These are phyloP conservation scores for Cymbomonas tetramitiformis DNA, from an alignment of 139 green algal genomes.

Conservation along the genomic window DNA sequence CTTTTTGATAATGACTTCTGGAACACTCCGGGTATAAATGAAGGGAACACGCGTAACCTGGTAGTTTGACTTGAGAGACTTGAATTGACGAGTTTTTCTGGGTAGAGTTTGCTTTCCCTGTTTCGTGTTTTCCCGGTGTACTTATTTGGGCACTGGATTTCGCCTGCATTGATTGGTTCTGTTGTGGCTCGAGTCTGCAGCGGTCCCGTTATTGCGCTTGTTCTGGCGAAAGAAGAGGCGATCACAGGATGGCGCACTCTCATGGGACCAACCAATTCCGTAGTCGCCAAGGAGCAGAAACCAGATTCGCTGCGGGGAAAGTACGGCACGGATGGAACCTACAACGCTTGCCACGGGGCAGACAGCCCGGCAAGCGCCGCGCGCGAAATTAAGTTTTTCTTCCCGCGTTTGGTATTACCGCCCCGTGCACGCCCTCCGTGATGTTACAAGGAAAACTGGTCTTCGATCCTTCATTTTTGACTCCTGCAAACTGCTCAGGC, in stretches of 20 bases:
- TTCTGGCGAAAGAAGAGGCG: constrained; percentile 43
- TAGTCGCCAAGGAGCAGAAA: constrained; percentile 34
- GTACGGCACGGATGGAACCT: constrained; percentile 58
- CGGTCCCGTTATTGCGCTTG: constrained; percentile 49
- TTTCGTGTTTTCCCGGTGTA: too few relatives aligned
- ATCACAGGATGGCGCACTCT: constrained; percentile 50
- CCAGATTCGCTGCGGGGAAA: constrained; percentile 49
- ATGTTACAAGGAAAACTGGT: too few relatives aligned
- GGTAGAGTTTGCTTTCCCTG: too few relatives aligned
- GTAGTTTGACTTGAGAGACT: too few relatives aligned
- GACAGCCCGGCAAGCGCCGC: constrained; percentile 44
- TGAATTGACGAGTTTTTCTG: too few relatives aligned
- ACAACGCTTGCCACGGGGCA: constrained; percentile 59
- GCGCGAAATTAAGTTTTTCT: constrained; percentile 69
- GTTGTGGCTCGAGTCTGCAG: constrained; percentile 9
- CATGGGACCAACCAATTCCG: constrained; percentile 59
- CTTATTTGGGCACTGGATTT: too few relatives aligned
- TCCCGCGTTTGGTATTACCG: constrained; percentile 36
- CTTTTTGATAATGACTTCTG: too few relatives aligned
- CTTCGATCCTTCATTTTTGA: background rate
- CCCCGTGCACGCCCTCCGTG: too few relatives aligned
- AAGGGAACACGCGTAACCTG: too few relatives aligned
- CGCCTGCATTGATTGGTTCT: background rate
- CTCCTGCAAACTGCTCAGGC: background rate
- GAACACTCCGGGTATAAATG: too few relatives aligned